Conservation (phyloP, 441 rosid genomes). For the Lepidium campestre region DNA sequence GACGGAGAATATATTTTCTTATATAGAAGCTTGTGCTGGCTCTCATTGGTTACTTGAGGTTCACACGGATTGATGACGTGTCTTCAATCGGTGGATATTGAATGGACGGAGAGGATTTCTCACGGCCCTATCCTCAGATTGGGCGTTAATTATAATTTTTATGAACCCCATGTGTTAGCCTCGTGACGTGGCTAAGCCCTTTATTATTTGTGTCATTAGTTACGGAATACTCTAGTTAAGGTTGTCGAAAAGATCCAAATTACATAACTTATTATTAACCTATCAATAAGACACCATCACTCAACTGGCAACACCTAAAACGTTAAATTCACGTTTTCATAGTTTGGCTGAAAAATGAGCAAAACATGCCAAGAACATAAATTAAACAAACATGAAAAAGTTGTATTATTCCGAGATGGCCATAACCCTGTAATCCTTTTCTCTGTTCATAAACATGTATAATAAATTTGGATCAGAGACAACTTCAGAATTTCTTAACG, state of each 20-base stretch:
- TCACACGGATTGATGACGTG: background rate
- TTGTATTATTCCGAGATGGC: background rate
- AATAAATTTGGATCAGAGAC: slow-evolving; percentile 14
- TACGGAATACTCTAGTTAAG: background rate
- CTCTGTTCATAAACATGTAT: slow-evolving; percentile 5
- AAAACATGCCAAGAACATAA: background rate
- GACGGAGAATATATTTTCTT: background rate
- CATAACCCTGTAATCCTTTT: background rate
- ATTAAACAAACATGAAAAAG: background rate
- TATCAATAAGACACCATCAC: no score
- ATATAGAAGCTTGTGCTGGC: background rate
- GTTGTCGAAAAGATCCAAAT: background rate
- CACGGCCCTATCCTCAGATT: background rate
- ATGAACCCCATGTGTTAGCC: background rate
- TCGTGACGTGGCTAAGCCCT: background rate
- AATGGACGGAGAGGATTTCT: slow-evolving; percentile 5
- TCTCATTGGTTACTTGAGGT: background rate
- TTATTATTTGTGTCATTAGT: background rate
- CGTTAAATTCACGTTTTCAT: background rate
- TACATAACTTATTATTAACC: no score
- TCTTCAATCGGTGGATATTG: background rate
- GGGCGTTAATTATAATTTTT: no score
- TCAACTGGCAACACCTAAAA: no score
- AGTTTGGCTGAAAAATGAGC: background rate
- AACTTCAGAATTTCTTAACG: background rate